A percentile compares a stretch with the other conserved stretches of the same genome.
Conservation (phyloP, 768 basidiomycete genomes). For the Tricholoma sp. region DNA sequence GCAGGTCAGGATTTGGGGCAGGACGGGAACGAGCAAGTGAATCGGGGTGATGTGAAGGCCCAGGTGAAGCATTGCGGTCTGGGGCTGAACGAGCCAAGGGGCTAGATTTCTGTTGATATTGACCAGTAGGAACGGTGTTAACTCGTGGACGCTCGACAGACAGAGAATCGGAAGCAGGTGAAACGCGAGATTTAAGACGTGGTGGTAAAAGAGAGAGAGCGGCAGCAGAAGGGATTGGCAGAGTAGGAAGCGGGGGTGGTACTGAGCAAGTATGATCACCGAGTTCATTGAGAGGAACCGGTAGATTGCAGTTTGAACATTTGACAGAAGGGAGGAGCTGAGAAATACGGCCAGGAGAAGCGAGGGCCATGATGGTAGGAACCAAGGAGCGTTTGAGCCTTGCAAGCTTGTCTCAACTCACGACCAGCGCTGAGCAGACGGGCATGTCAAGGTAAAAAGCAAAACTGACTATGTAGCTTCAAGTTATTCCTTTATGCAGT, state of each 20-base stretch:
- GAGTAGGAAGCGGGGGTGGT: constrained; percentile 39
- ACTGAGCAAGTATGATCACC: constrained; percentile 73
- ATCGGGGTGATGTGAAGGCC: constrained; percentile 5
- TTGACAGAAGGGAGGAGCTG: constrained; percentile 79
- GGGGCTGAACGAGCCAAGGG: constrained; percentile 27
- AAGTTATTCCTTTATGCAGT: background rate
- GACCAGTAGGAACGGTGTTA: constrained; percentile 22
- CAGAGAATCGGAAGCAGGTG: constrained; percentile 17
- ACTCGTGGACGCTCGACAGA: constrained; percentile 26
- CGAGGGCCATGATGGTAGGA: constrained; percentile 22
- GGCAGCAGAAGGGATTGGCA: constrained; percentile 32
- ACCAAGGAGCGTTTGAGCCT: constrained; percentile 7
- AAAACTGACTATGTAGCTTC: too few species aligned
- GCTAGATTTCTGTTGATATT: constrained; percentile 30
- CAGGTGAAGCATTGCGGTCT: constrained; percentile 8
- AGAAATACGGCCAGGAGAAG: constrained; percentile 46
- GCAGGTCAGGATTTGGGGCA: constrained; percentile 15
- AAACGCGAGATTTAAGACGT: constrained; percentile 43
- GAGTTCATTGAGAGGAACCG: constrained; percentile 68
- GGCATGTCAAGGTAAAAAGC: background rate
- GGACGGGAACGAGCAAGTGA: constrained; percentile 21
- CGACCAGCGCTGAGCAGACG: constrained; percentile 24
- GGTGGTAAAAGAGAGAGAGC: constrained; percentile 43
- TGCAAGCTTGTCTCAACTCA: constrained; percentile 11
- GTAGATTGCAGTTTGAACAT: constrained; percentile 72